Conservation (phyloP, 2,329 filamentous ascomycete species). For the Hortaea sp. region DNA sequence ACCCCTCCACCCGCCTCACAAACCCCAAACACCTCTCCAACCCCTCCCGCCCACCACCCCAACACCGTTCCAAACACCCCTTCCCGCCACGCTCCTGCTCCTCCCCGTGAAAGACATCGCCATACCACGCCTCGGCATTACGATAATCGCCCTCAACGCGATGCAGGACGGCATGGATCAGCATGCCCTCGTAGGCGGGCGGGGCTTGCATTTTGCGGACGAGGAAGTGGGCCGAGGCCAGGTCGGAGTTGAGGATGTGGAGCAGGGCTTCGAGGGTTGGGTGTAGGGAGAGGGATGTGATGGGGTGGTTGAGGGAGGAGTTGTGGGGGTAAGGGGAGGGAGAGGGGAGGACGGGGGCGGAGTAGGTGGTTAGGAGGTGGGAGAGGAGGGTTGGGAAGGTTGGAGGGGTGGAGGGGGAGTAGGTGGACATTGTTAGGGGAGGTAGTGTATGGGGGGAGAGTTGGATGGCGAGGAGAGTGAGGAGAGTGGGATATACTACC, state of each 20-base stretch:
- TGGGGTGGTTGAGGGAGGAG: slow-evolving; percentile 15
- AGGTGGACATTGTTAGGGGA: not conserved
- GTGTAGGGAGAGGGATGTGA: slow-evolving; percentile 28
- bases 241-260: slow-evolving; percentile 43
- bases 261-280: slow-evolving; percentile 41
- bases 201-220: slow-evolving; percentile 42
- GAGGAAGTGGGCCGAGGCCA: slow-evolving; percentile 43
- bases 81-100: slow-evolving; percentile 1
- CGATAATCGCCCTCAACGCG: slow-evolving; percentile 42
- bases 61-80: slow-evolving; percentile 21
- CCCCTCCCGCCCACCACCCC: slow-evolving; percentile 19
- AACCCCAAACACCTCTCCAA: slow-evolving; percentile 19
- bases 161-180: slow-evolving; percentile 42
- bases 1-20: slow-evolving; percentile 28
- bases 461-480: too few species aligned
- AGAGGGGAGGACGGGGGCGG: slow-evolving; percentile 15
- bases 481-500: not conserved
- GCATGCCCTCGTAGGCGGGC: slow-evolving; percentile 42
- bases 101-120: slow-evolving; percentile 31
- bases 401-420: not conserved
- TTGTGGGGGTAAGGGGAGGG: slow-evolving; percentile 20
- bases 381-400: slow-evolving; percentile 22
- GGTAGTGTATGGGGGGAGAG: too few species aligned
- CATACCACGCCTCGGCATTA: slow-evolving; percentile 41
- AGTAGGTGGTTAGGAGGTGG: slow-evolving; percentile 18